Evolutionary conservation across 1,139 yeast genomes (phyloP).

Genomic region (Hemisphaericaspora xylofermentans): DNA sequence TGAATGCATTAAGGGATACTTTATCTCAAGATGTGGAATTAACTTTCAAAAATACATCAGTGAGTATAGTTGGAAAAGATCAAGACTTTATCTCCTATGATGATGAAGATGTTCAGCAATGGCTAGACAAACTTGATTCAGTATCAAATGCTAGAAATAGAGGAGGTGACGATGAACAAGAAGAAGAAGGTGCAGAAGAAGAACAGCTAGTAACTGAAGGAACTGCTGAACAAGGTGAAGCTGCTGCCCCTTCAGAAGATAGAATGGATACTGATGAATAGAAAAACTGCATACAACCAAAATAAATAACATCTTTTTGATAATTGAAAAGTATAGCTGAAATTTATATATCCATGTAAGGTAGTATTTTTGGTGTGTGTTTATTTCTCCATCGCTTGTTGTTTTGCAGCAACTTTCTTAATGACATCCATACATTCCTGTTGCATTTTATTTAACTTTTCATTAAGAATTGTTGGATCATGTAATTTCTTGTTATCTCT

Average conservation of each 20-base stretch:
- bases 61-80: constrained; percentile 86
- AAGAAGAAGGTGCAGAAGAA: constrained; percentile 26
- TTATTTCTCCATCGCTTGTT: constrained; percentile 21
- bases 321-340: too few relatives aligned
- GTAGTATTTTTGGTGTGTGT: constrained; percentile 3
- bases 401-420: constrained; percentile 51
- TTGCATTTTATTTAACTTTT: constrained; percentile 51
- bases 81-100: constrained; percentile 74
- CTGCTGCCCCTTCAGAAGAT: constrained; percentile 15
- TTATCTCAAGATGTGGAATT: constrained; percentile 92
- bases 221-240: constrained; percentile 12
- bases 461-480: constrained; percentile 38
- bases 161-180: constrained; percentile 41
- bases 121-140: constrained; percentile 69
- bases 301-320: too few relatives aligned
- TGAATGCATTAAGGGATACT: constrained; percentile 91
- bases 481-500: constrained; percentile 34
- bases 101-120: constrained; percentile 80
- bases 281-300: constrained; percentile 4
- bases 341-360: constrained; percentile 8
- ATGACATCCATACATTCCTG: constrained; percentile 50
- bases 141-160: constrained; percentile 52
- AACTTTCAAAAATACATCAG: constrained; percentile 79
- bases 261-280: constrained; percentile 59
- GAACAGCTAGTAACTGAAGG: constrained; percentile 22